Base-by-base conservation (phyloP, 78 protist species). In the Polysphondylium violaceum region DNA sequence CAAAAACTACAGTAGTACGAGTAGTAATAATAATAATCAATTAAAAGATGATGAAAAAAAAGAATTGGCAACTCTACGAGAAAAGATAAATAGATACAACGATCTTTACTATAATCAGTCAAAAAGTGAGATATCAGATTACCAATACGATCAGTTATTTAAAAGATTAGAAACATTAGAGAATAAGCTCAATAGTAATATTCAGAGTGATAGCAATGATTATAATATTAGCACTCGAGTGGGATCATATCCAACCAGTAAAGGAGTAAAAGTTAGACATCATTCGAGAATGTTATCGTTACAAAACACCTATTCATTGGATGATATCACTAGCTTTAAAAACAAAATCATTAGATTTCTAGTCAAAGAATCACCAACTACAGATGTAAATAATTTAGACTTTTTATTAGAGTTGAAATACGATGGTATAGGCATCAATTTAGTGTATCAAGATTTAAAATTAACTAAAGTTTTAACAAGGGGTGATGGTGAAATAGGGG, bases 401-500 rank as follows among this genome's bases (percentile, higher is more conserved):
- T 88, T 55, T 27, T 31, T 43, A 2, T 1, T 56, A 7, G 94
- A 88, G 27, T 40, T 74, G 43, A 88, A 88, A 60, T 76, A 88
- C 36, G 94, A 88, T 76, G 94, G 94, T 33, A 88, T 88, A 36
- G 94, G 73, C 40, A 31, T 88, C 1, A 76, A 72, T 53, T 36
- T 67, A 41, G 33, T 88, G 7, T 88, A 76, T 44, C 35, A 75
- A 21, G 29, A 63, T 23, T 56, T 17, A 31, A 63, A 65, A 55
- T 33, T 88, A 36, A 38, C 19, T 60, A 19, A 43, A 33, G 43
- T 78, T n/a, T 9, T 67, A 44, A 74, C 87, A 5, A 74, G 94
- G 63, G 94, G 94, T 50, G 87, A 88, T 72, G 94, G 94, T 16
- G 73, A 71, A 23, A 3, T 43, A 25, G 94, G 94, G 38, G 94